phyloP scores from a whole-genome alignment of 208 protist genomes.

The Entamoeba invadens region DNA sequence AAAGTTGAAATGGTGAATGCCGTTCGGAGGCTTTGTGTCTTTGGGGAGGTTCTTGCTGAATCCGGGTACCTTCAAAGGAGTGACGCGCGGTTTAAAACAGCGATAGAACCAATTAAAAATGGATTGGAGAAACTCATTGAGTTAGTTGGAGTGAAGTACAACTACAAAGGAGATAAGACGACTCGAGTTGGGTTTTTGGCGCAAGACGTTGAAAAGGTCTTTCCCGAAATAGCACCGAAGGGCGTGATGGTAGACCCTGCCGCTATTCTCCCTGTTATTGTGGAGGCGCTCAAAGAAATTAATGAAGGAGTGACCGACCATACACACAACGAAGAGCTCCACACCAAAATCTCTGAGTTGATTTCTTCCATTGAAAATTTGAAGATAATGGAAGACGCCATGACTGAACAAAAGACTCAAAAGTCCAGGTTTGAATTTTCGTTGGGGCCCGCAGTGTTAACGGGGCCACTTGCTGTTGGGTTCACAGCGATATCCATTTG shows the following conservation, averaged over 20 bases:
- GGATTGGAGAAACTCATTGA: background rate
- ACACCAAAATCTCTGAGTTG: background rate
- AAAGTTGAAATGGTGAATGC: background rate
- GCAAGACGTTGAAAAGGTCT: background rate
- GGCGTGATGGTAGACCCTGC: background rate
- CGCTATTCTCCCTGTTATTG: background rate
- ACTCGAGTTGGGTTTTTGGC: background rate
- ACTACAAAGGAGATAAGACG: background rate
- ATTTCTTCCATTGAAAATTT: background rate
- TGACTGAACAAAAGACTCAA: background rate
- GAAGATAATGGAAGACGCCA: too few relatives aligned
- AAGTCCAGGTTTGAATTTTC: background rate
- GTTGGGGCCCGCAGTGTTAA: background rate
- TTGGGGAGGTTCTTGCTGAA: background rate
- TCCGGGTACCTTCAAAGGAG: background rate
- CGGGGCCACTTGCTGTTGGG: background rate
- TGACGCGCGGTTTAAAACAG: background rate
- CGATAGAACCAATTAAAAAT: background rate
- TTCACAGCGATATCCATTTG: background rate
- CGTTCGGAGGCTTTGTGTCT: background rate
- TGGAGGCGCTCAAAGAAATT: background rate
- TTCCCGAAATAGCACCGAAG: background rate
- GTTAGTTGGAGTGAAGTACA: background rate
- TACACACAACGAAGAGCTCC: background rate
- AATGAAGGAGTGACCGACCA: background rate